Conservation (phyloP, 129 eudicot species). For the Erigeron canadensis region DNA sequence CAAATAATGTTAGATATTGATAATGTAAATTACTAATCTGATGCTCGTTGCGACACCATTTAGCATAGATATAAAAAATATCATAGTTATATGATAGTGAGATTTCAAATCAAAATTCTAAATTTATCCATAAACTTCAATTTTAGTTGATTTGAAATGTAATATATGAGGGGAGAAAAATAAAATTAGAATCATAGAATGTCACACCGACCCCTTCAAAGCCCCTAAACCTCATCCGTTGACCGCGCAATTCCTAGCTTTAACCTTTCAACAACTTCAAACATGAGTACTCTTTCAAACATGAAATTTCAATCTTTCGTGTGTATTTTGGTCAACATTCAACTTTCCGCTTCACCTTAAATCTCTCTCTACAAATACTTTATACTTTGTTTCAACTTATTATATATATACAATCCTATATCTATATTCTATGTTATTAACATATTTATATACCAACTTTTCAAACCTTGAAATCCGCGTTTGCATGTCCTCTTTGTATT, state of each 20-base stretch:
- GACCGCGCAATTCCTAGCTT: conserved; percentile 25
- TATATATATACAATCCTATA: conserved; percentile 5
- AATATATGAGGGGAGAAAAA: too few species aligned
- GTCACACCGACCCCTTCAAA: conserved; percentile 35
- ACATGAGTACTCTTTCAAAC: conserved; percentile 26
- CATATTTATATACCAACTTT: conserved; percentile 20
- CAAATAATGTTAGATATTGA: background rate
- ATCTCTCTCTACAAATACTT: background rate
- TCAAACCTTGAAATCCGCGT: conserved; percentile 41
- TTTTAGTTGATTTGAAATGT: too few species aligned
- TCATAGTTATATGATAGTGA: too few species aligned
- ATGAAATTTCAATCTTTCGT: conserved; percentile 21
- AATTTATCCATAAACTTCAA: too few species aligned
- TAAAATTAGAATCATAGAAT: background rate
- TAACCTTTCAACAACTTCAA: conserved; percentile 5
- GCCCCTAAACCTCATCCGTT: conserved; percentile 6
- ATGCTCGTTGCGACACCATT: too few species aligned
- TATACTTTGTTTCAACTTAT: background rate
- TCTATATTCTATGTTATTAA: conserved; percentile 6
- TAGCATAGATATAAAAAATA: too few species aligned
- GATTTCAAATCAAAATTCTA: too few species aligned
- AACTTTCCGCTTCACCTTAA: conserved; percentile 21
- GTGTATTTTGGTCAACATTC: conserved; percentile 30
- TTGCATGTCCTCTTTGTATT: conserved; percentile 23
- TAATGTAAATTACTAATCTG: background rate